Evolutionary conservation across 805 yeast genomes (phyloP).

Genomic region (Saccharomycopsis amapae): DNA sequence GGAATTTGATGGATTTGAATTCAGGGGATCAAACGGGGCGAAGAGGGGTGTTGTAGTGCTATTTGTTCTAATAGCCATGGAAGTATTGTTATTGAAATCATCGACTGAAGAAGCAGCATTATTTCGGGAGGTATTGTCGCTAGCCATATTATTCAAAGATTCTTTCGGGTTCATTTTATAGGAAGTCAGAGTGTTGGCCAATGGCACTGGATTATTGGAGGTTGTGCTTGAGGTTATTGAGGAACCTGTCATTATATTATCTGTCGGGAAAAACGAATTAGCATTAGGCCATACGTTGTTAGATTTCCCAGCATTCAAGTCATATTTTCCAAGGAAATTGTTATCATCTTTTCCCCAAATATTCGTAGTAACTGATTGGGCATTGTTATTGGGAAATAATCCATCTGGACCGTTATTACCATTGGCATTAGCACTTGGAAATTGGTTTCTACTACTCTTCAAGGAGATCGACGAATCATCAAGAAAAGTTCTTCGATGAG

Average conservation of each 20-base stretch:
- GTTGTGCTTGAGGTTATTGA: conserved; percentile 9
- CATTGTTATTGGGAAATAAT: too few relatives aligned
- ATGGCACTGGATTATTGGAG: too few relatives aligned
- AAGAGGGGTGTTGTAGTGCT: conserved; percentile 9
- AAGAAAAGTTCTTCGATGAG: conserved; percentile 2
- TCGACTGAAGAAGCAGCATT: neutral
- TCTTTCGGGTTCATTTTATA: neutral
- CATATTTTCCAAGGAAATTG: too few relatives aligned
- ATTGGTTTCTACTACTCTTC: conserved; percentile 4
- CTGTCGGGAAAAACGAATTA: conserved; percentile 6
- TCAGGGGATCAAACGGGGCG: conserved; percentile 8
- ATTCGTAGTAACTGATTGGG: too few relatives aligned
- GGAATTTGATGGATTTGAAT: neutral
- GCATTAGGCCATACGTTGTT: too few relatives aligned
- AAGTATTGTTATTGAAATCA: neutral
- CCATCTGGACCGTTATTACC: too few relatives aligned
- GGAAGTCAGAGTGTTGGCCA: too few relatives aligned
- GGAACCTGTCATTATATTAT: conserved; percentile 3
- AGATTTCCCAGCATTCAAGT: too few relatives aligned
- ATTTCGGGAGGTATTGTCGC: neutral
- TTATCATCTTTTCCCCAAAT: too few relatives aligned
- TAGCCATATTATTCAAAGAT: neutral
- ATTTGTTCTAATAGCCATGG: neutral
- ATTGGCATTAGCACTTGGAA: too few relatives aligned
- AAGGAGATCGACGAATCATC: conserved; percentile 13